Percentiles rank a stretch among this genome's conserved stretches.
phyloP scores from a whole-genome alignment of 495 filamentous ascomycete genomes.

The Hyaloscypha hepaticicola region DNA sequence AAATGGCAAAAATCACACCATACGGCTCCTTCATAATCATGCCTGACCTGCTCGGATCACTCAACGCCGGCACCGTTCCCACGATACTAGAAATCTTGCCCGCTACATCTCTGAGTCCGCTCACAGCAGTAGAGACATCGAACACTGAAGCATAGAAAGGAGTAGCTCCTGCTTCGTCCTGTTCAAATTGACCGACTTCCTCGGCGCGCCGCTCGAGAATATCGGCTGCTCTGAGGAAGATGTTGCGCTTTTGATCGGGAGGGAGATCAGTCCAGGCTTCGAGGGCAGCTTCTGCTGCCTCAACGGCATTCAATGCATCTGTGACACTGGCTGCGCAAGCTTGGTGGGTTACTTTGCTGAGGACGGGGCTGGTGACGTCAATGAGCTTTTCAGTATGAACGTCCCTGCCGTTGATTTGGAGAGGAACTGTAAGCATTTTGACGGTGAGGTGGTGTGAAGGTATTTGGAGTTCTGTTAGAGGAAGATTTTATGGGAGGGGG shows the following conservation, averaged over 20 bases:
- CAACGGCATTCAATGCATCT: constrained; percentile 54
- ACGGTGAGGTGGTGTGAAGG: not conserved
- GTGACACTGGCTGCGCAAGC: not conserved
- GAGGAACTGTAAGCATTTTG: constrained; percentile 19
- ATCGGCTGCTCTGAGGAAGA: constrained; percentile 69
- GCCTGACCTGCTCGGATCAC: constrained; percentile 53
- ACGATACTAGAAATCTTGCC: constrained; percentile 60
- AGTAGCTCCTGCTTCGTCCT: constrained; percentile 63
- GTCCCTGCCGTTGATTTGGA: constrained; percentile 23
- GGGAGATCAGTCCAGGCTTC: constrained; percentile 64
- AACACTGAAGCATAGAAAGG: constrained; percentile 25
- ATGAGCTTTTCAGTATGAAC: constrained; percentile 5
- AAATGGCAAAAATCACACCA: constrained; percentile 77
- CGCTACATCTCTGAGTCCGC: constrained; percentile 67
- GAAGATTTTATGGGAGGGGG: not conserved
- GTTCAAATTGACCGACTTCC: constrained; percentile 61
- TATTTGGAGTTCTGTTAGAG: not conserved
- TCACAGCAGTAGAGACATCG: constrained; percentile 55
- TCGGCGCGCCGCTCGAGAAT: constrained; percentile 60
- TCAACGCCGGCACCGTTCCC: constrained; percentile 58
- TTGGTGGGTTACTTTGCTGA: constrained; percentile 4
- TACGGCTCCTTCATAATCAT: constrained; percentile 79
- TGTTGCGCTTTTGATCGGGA: constrained; percentile 61
- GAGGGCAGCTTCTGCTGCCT: constrained; percentile 66
- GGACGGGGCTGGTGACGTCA: constrained; percentile 12